Evolutionary conservation across 164 flowering plant species (phyloP).

Genomic region (Vitis rotundifolia): DNA sequence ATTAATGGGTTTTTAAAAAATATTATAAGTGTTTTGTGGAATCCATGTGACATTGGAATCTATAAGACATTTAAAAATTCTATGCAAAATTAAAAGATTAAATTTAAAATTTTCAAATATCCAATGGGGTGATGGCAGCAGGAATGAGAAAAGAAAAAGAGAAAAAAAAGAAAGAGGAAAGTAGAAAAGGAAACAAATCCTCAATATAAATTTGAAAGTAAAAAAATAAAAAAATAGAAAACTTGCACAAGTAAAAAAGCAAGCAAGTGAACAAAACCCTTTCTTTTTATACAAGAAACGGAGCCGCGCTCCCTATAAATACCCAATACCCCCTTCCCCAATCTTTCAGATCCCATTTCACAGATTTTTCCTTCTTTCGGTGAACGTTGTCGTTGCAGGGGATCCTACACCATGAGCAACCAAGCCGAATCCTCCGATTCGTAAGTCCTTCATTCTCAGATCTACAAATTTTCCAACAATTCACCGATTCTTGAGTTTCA

Average conservation of each 20-base stretch:
- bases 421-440: constrained; percentile 68
- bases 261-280: neutral
- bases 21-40: too few relatives aligned
- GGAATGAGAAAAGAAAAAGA: too few relatives aligned
- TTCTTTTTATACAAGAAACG: constrained; percentile 50
- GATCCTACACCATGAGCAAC: constrained; percentile 34
- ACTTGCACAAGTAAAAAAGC: constrained; percentile 1
- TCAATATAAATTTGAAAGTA: neutral
- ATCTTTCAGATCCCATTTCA: constrained; percentile 15
- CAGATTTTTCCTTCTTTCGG: neutral
- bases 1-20: too few relatives aligned
- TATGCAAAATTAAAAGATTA: too few relatives aligned
- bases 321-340: neutral
- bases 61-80: too few relatives aligned
- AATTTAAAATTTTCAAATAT: too few relatives aligned
- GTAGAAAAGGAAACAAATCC: constrained; percentile 1
- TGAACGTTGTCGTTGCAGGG: neutral
- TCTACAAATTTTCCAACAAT: constrained; percentile 9
- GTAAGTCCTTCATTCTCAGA: constrained; percentile 35
- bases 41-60: too few relatives aligned
- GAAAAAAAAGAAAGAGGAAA: too few relatives aligned
- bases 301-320: constrained; percentile 16
- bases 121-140: too few relatives aligned
- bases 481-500: neutral
- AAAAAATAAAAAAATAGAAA: neutral